Base-by-base conservation (phyloP, 1,284 basidiomycete species). In the Papiliotrema terrestris region DNA sequence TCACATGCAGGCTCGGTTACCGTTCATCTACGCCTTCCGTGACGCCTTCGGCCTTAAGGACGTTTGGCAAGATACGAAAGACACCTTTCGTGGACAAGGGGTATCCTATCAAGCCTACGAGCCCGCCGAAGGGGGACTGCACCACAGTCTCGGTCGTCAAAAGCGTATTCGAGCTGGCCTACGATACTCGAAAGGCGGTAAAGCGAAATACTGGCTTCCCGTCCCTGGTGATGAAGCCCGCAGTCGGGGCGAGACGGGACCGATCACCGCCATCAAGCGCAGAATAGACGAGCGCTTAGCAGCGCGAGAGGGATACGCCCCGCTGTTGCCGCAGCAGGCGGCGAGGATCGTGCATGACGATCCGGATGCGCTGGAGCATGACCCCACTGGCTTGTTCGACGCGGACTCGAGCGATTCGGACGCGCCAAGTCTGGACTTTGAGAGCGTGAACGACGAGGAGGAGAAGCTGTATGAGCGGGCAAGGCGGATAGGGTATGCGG, bases 31-130 rank as follows among this genome's bases (percentile, higher is more conserved):
- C 71, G 95, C 96, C 0, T 81, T 94, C 59, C 82, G 89, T 2
- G 95, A 99, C 67, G 86, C 91, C 0, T 87, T 91, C 59, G 90
- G 92, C 1, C 62, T 88, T 52, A 84, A 85, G 60, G 96, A 99
- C 69, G 89, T 99, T 35, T 78, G 90, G 52, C 86, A 90, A 66
- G 95, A 98, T 74, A 84, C 83, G 14, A 86, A 89, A 60, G 80
- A 84, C 14, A 98, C 95, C 0, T 79, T 97, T 9, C 81, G 84
- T 17, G 95, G 95, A 2, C 84, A 88, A 61, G 91, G 92, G 1
- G 93, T 98, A 81, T 89, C 90, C 49, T 98, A 98, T 76, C 86
- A 92, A 55, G 88, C 89, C 38, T 98, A 95, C 70, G 95, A 98
- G 70, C 94, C 95, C 1, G 90, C 88, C 38, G 92, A 97, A 71